Percentiles rank a stretch among this genome's conserved stretches.
These are phyloP conservation scores for Tolypocladium inflatum DNA, from an alignment of 2,329 filamentous ascomycete genomes.

Conservation along the genomic window DNA sequence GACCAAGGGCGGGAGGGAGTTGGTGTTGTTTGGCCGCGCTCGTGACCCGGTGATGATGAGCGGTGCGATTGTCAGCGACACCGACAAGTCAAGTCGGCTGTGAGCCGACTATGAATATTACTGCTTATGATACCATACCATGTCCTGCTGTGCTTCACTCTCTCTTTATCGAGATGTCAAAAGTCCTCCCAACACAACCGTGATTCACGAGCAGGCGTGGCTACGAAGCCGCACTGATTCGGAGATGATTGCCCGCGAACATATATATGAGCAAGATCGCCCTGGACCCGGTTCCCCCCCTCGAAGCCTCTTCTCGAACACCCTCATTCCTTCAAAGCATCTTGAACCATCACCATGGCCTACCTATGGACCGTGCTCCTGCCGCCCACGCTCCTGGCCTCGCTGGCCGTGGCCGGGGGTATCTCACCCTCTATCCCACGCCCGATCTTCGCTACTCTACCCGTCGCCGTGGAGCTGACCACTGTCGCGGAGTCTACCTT, in stretches of 20 bases:
- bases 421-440: too few relatives aligned
- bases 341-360: not conserved
- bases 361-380: not conserved
- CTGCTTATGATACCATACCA: not conserved
- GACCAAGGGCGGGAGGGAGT: slow-evolving; percentile 42
- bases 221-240: not conserved
- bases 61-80: slow-evolving; percentile 33
- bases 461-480: too few relatives aligned
- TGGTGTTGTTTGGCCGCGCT: slow-evolving; percentile 26
- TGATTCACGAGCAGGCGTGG: not conserved
- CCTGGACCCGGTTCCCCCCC: too few relatives aligned
- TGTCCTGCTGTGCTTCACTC: too few relatives aligned
- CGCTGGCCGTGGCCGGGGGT: not conserved
- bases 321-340: not conserved
- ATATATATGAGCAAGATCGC: not conserved
- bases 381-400: not conserved
- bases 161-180: not conserved
- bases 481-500: too few relatives aligned
- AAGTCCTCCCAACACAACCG: not conserved
- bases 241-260: not conserved
- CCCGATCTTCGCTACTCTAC: too few relatives aligned
- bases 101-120: slow-evolving; percentile 11
- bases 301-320: not conserved
- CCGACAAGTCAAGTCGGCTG: slow-evolving; percentile 23
- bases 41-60: slow-evolving; percentile 38